Base-by-base conservation (phyloP, 2,329 filamentous ascomycete genomes). In the Fusarium aywerte region DNA sequence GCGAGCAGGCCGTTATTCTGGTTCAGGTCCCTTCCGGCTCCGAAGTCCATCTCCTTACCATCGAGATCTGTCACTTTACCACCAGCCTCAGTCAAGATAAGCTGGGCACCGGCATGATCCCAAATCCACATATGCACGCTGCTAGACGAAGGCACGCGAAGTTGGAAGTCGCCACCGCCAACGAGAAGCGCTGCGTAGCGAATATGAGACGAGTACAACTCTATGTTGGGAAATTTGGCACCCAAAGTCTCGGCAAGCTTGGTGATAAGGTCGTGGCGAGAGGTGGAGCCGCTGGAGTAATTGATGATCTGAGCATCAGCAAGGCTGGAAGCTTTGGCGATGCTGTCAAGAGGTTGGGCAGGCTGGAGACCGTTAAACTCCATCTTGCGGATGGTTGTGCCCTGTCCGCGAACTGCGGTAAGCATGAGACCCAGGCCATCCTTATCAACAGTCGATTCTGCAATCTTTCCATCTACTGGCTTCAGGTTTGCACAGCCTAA, bases 401-500 rank as follows among this genome's bases (percentile, higher is more conserved):
- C 78, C 40, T 74, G 73, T 21, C 76, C 76, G 11, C 65, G 68
- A 35, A 76, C 73, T 11, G 76, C 77, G 0, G 76, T 70, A 49
- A 80, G 70, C 72, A 80, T 77, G 44, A 78, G 63, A 16, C 78
- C 78, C n/a, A 78, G 54, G 12, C 77, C 76, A 7, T 74, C 53
- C 7, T 39, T 55, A 56, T 80, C 78, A 27, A 80, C 70, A 18
- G 65, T 70, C 9, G 71, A 65, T 70, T 80, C 78, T 43, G 56
- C 47, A 29, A 80, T 66, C 11, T 81, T 76, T 10, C 80, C 79
- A n/a, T 69, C 67, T 15, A 64, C 58, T n/a, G 78, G 70, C 44
- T 68, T 73, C 25, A 89, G 76, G 67, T 90, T 90, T 11, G 88
- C 88, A 73, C 85, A 89, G 10, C 84, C 88, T 39, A 89, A 76